These are phyloP conservation scores for Aphanomyces stellatus DNA, from an alignment of 352 stramenopile species.

Conservation along the genomic window DNA sequence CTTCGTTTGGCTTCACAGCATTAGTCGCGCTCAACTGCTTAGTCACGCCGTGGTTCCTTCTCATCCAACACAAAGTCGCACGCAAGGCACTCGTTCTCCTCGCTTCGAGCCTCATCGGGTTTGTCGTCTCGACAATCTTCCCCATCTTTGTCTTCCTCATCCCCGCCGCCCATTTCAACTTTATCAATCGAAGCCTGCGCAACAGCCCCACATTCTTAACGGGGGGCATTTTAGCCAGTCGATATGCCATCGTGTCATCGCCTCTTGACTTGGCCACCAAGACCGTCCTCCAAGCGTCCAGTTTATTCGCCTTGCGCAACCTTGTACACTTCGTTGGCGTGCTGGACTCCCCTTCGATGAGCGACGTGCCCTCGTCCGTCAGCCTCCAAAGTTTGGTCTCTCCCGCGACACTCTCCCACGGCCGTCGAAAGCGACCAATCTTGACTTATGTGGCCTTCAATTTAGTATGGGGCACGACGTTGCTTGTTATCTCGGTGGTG, in stretches of 20 bases:
- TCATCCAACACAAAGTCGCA: neutral
- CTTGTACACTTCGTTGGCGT: no score
- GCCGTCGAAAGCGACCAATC: no score
- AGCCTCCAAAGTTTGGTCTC: no score
- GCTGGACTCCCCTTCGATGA: no score
- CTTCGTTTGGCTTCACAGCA: neutral
- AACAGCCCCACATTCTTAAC: neutral
- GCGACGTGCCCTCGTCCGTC: no score
- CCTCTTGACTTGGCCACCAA: neutral
- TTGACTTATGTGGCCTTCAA: no score
- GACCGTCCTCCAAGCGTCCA: neutral
- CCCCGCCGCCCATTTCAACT: neutral
- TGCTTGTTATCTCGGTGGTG: neutral
- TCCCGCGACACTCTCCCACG: no score
- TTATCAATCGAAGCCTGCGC: neutral
- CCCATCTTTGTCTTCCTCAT: neutral
- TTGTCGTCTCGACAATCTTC: slow-evolving; percentile 1
- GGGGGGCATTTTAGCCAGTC: neutral
- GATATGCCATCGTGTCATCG: slow-evolving; percentile 8
- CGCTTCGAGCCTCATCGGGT: neutral
- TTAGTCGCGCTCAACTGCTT: neutral
- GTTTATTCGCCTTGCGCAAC: neutral
- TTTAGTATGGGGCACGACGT: neutral
- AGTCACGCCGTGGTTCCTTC: neutral
- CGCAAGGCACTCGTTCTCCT: neutral